Conservation (phyloP, 441 rosid genomes). For the Euphorbia schlechtendalii region DNA sequence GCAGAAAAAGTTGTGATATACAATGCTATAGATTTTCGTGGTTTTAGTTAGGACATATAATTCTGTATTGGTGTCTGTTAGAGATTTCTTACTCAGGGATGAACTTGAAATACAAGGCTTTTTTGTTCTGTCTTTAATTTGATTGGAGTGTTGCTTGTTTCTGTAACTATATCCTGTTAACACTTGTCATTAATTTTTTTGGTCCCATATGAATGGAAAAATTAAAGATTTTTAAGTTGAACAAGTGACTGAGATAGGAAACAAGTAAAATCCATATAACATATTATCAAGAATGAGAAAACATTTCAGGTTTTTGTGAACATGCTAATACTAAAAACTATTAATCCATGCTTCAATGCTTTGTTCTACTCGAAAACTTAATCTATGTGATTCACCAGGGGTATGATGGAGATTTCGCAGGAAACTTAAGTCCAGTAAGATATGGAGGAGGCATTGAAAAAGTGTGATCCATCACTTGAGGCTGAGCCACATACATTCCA, state of each 20-base stretch:
- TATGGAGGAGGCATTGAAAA: constrained; percentile 18
- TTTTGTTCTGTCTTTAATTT: neutral
- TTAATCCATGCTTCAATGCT: neutral
- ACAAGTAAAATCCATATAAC: neutral
- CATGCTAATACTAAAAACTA: neutral
- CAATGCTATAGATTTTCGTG: constrained; percentile 2
- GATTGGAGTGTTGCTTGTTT: constrained; percentile 3
- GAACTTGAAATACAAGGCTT: neutral
- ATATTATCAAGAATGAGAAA: neutral
- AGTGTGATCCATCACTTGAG: constrained; percentile 22
- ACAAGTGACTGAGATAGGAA: neutral
- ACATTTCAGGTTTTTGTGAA: neutral
- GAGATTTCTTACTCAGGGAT: neutral
- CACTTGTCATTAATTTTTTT: too few relatives aligned
- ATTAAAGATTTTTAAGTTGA: neutral
- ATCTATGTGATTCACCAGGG: neutral
- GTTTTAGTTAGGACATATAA: neutral
- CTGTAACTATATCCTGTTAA: neutral
- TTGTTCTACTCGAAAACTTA: neutral
- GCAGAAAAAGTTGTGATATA: neutral
- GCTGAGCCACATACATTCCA: constrained; percentile 16
- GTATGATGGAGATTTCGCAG: constrained; percentile 13
- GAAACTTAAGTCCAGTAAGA: constrained; percentile 14
- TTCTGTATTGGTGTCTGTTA: neutral
- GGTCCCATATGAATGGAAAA: too few relatives aligned